Percentiles rank a stretch among this genome's conserved stretches.
phyloP scores from a whole-genome alignment of 1,139 yeast species.

The Candida albicans region DNA sequence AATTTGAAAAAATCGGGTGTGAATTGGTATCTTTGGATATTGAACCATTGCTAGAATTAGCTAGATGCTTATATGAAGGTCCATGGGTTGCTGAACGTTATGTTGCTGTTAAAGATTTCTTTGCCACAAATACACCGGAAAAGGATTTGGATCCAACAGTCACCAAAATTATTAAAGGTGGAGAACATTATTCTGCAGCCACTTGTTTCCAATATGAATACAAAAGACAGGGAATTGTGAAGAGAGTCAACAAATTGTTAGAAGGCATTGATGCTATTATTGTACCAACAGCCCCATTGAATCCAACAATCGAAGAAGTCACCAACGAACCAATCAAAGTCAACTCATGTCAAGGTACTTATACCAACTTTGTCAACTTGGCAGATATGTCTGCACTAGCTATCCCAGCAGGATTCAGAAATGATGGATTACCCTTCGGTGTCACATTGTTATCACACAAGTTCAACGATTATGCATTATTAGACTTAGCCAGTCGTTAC shows the following conservation, averaged over 20 bases:
- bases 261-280: constrained; percentile 68
- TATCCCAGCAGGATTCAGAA: constrained; percentile 81
- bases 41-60: constrained; percentile 72
- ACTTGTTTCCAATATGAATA: constrained; percentile 84
- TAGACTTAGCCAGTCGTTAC: constrained; percentile 77
- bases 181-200: constrained; percentile 75
- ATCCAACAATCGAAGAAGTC: constrained; percentile 75
- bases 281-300: constrained; percentile 92
- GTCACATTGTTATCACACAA: constrained; percentile 79
- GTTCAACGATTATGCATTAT: constrained; percentile 84
- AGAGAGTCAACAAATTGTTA: constrained; percentile 57
- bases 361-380: constrained; percentile 93
- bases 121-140: constrained; percentile 71
- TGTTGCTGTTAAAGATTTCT: constrained; percentile 75
- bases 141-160: constrained; percentile 82
- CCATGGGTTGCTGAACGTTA: constrained; percentile 99
- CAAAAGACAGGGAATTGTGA: constrained; percentile 72
- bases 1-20: constrained; percentile 58
- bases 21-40: constrained; percentile 64
- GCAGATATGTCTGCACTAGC: constrained; percentile 93
- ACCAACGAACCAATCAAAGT: constrained; percentile 75
- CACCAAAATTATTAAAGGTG: constrained; percentile 70
- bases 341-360: constrained; percentile 91
- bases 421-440: constrained; percentile 89
- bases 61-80: constrained; percentile 91